Evolutionary conservation across 2,329 filamentous ascomycete species (phyloP), one percentile per base, ranked within the genome.

Genomic region (Fusarium nisikadoi): DNA sequence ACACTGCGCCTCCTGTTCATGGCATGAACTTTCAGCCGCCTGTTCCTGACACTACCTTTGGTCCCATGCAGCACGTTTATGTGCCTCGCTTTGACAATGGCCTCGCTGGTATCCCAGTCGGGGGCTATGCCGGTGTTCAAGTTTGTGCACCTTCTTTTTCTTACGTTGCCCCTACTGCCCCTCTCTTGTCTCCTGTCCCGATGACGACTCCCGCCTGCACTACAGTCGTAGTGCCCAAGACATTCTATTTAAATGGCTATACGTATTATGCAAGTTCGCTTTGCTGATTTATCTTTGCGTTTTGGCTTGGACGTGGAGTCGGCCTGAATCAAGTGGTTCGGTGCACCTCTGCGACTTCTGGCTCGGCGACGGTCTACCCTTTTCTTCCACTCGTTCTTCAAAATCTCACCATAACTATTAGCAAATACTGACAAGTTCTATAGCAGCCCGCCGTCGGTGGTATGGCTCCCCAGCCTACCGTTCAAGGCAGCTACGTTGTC

Each of bases 11-110:
- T 70, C 81, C 83, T 45, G 78, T 81, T 35, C 76, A 76, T 52
- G 86, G 85, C 59, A 77, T 86, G 54, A 85, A 88, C 77, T 90
- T 87, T 74, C 86, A 90, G 75, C 89, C 89, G 2, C 88, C 86
- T 33, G 87, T 89, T 20, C 87, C 88, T 7, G 87, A 89, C 72
- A 89, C 88, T 20, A 86, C 85, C 46, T 83, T 85, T 76, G 89
- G 89, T 7, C 85, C 87, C 4, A 86, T 87, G 63, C 76, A 83
- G 33, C 88, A 91, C 70, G 83, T 84, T 25, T 90, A 89, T 72
- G 80, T 87, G 57, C 88, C 89, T 69, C 87, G 87, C 46, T 83
- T 82, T 72, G 88, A 89, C 74, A 78, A 75, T 46, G 77, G 77
- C 33, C 55, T 77, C 43, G 70, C 77, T 70, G 72, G 78, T 74